These are phyloP conservation scores for Aspergillus ellipticus DNA, from an alignment of 495 filamentous ascomycete genomes.

Conservation along the genomic window DNA sequence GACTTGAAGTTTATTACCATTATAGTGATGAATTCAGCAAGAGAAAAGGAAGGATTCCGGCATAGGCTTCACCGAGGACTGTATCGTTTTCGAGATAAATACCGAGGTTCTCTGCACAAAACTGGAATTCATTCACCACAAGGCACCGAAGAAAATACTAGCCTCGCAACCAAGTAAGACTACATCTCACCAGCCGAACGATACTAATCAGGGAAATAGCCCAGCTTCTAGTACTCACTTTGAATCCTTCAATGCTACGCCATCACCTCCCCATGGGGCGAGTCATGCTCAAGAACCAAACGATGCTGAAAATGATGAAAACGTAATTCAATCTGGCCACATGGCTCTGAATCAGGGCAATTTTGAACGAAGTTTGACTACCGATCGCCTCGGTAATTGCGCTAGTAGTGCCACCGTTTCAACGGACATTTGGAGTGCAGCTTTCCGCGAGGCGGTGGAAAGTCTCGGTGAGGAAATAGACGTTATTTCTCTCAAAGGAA, in stretches of 20 bases:
- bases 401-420: background rate
- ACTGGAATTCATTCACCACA: background rate
- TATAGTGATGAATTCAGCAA: background rate
- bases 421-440: slow-evolving; percentile 1
- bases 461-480: slow-evolving; percentile 9
- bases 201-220: too few relatives aligned
- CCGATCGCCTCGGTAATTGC: background rate
- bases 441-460: slow-evolving; percentile 1
- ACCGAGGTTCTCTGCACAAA: background rate
- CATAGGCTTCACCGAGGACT: background rate
- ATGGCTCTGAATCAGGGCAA: background rate
- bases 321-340: background rate
- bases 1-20: too few relatives aligned
- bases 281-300: background rate
- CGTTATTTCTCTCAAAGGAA: slow-evolving; percentile 9
- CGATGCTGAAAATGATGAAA: background rate
- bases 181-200: too few relatives aligned
- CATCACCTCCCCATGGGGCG: too few relatives aligned
- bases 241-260: too few relatives aligned
- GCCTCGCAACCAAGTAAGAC: background rate
- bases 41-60: background rate
- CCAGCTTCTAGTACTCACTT: too few relatives aligned
- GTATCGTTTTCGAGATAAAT: too few relatives aligned
- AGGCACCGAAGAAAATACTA: background rate
- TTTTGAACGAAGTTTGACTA: background rate